These are phyloP conservation scores for Saccharomyces hybrid DNA, from an alignment of 1,139 yeast species.

Conservation along the genomic window DNA sequence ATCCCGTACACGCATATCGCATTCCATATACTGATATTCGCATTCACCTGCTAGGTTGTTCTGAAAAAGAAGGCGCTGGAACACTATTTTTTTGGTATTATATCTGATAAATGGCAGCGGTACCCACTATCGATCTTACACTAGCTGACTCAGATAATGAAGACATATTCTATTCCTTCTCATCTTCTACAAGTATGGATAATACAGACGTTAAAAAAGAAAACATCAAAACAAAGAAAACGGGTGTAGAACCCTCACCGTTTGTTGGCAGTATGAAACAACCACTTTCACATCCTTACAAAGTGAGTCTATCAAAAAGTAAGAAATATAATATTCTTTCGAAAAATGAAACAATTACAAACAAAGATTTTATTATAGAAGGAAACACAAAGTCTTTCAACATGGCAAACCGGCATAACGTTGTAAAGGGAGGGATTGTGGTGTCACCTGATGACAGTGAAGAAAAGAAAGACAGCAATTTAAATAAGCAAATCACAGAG, in stretches of 20 bases:
- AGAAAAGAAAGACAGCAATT: background rate
- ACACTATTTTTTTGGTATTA: background rate
- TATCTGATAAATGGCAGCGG: constrained; percentile 4
- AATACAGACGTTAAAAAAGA: background rate
- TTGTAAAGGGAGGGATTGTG: background rate
- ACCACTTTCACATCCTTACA: background rate
- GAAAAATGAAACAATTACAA: background rate
- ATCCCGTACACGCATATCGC: background rate
- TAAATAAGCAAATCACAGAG: background rate
- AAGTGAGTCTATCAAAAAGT: background rate
- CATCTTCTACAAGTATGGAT: constrained; percentile 3
- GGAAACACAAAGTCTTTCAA: background rate
- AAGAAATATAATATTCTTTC: background rate
- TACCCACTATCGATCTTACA: constrained; percentile 20
- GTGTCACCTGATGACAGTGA: background rate
- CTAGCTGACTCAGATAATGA: constrained; percentile 15
- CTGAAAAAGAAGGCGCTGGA: background rate
- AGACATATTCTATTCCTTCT: constrained; percentile 2
- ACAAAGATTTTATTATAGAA: background rate
- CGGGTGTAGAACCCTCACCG: too few relatives aligned
- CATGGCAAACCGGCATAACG: background rate
- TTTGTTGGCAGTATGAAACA: background rate
- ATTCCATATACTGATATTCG: background rate
- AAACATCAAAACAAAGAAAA: background rate
- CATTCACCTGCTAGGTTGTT: background rate